A percentile compares a stretch with the other conserved stretches of the same genome.
Conservation (phyloP, 1,139 yeast species). For the Taiozyma sp. region DNA sequence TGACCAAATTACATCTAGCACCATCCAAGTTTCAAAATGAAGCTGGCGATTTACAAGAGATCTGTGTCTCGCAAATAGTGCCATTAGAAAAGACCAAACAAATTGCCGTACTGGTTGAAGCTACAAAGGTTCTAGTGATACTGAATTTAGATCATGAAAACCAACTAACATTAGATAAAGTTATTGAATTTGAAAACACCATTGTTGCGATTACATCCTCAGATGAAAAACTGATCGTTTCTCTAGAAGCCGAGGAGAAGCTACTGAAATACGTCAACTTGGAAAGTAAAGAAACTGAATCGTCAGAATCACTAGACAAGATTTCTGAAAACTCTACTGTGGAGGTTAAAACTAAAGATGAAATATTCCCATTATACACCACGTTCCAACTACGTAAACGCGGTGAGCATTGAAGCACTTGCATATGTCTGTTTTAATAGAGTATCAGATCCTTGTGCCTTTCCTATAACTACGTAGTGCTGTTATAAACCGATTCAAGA, state of each 20-base stretch:
- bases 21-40: slow-evolving; percentile 62
- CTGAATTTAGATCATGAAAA: slow-evolving; percentile 31
- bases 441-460: too few relatives aligned
- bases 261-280: slow-evolving; percentile 30
- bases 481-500: too few relatives aligned
- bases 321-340: slow-evolving; percentile 22
- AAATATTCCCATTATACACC: slow-evolving; percentile 59
- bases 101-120: slow-evolving; percentile 46
- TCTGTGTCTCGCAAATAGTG: slow-evolving; percentile 45
- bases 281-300: slow-evolving; percentile 8
- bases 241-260: slow-evolving; percentile 40
- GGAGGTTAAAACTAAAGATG: slow-evolving; percentile 31
- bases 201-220: slow-evolving; percentile 32
- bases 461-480: too few relatives aligned
- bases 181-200: slow-evolving; percentile 27
- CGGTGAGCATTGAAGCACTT: slow-evolving; percentile 51
- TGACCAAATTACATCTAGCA: slow-evolving; percentile 56
- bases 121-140: slow-evolving; percentile 46
- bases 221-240: slow-evolving; percentile 33
- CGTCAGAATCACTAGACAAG: slow-evolving; percentile 24
- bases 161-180: slow-evolving; percentile 26
- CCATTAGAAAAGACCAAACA: slow-evolving; percentile 26
- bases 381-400: slow-evolving; percentile 69
- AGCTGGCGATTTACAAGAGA: slow-evolving; percentile 42
- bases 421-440: not conserved